Conservation (phyloP, 2,329 filamentous ascomycete species). For the Fusarium sp. region DNA sequence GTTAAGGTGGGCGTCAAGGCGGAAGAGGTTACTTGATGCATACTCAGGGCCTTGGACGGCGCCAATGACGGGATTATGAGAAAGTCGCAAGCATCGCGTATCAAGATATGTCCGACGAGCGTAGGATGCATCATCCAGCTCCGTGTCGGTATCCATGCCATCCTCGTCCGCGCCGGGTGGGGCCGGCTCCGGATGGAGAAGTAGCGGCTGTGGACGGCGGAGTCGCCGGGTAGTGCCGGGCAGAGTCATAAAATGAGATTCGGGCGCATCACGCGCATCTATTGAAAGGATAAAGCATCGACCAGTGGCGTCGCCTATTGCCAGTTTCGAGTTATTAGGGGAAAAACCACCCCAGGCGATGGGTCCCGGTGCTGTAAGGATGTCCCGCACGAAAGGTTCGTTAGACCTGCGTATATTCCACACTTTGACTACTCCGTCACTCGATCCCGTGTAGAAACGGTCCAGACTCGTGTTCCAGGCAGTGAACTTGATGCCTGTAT, state of each 20-base stretch:
- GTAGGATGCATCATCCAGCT: slow-evolving; percentile 29
- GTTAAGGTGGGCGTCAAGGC: slow-evolving; percentile 60
- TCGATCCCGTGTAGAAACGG: slow-evolving; percentile 71
- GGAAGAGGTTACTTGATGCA: slow-evolving; percentile 57
- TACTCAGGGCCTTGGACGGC: slow-evolving; percentile 68
- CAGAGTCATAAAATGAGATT: slow-evolving; percentile 51
- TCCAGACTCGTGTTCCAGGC: slow-evolving; percentile 69
- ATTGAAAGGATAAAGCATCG: slow-evolving; percentile 66
- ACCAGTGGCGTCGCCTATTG: slow-evolving; percentile 71
- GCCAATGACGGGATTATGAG: slow-evolving; percentile 61
- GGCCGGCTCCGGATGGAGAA: slow-evolving; percentile 62
- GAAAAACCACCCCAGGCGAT: slow-evolving; percentile 70
- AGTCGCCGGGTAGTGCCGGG: slow-evolving; percentile 51
- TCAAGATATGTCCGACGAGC: slow-evolving; percentile 50
- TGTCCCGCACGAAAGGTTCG: slow-evolving; percentile 61
- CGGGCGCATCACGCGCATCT: slow-evolving; percentile 56
- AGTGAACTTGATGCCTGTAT: slow-evolving; percentile 72
- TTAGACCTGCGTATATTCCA: slow-evolving; percentile 66
- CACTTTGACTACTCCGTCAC: slow-evolving; percentile 70
- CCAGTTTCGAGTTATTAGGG: slow-evolving; percentile 63
- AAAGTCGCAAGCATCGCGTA: slow-evolving; percentile 54
- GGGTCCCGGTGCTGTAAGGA: slow-evolving; percentile 66
- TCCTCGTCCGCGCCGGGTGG: slow-evolving; percentile 49
- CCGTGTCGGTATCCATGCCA: slow-evolving; percentile 14
- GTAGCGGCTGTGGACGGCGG: slow-evolving; percentile 60